Conservation (phyloP, 164 flowering plant genomes). For the Euptelea pleiosperma region DNA sequence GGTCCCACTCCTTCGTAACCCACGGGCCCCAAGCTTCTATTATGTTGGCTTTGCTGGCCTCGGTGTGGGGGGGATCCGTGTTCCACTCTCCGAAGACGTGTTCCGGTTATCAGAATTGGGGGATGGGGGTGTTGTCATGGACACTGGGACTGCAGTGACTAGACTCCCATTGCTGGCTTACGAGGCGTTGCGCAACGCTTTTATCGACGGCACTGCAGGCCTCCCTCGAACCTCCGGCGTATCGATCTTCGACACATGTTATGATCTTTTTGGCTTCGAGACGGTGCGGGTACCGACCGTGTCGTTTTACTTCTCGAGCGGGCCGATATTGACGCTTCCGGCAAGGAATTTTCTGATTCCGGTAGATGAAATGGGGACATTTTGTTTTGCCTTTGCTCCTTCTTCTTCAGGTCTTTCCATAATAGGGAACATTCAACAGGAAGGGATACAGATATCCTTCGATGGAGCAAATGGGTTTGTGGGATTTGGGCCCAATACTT, state of each 20-base stretch:
- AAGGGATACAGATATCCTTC: conserved; percentile 80
- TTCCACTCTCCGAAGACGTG: conserved; percentile 47
- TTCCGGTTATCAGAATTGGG: conserved; percentile 51
- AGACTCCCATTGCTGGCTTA: conserved; percentile 66
- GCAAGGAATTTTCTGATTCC: conserved; percentile 86
- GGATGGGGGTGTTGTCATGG: conserved; percentile 81
- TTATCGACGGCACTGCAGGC: conserved; percentile 40
- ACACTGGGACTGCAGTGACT: conserved; percentile 92
- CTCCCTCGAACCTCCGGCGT: conserved; percentile 57
- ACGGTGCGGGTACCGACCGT: conserved; percentile 85
- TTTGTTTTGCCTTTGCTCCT: conserved; percentile 94
- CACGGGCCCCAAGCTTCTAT: conserved; percentile 71
- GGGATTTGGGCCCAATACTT: conserved; percentile 91
- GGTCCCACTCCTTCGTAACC: conserved; percentile 68
- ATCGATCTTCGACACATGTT: conserved; percentile 89
- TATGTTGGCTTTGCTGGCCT: conserved; percentile 74
- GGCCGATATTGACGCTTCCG: conserved; percentile 73
- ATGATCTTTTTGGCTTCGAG: conserved; percentile 51
- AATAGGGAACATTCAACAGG: conserved; percentile 91
- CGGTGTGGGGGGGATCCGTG: conserved; percentile 65
- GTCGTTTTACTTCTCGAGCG: conserved; percentile 76
- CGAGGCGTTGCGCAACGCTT: conserved; percentile 59
- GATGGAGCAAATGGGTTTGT: conserved; percentile 77
- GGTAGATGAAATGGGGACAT: conserved; percentile 74
- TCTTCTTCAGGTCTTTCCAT: conserved; percentile 69